These are phyloP conservation scores for Alternaria ethzedia DNA, from an alignment of 2,329 filamentous ascomycete species.

Conservation along the genomic window DNA sequence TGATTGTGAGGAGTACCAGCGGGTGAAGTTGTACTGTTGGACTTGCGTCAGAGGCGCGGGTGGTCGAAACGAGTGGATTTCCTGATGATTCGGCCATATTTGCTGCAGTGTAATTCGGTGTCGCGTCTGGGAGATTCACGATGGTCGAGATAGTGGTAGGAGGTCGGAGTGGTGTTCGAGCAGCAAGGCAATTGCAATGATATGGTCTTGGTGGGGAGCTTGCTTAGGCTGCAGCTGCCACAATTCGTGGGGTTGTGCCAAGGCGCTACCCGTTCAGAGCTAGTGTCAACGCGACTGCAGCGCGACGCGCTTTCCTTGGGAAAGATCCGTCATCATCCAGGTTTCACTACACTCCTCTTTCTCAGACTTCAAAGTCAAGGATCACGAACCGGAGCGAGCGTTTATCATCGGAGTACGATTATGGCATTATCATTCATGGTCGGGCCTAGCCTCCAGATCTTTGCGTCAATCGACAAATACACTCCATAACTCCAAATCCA, in stretches of 20 bases:
- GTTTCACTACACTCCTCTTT: background rate
- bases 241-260: slow-evolving; percentile 13
- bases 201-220: slow-evolving; percentile 14
- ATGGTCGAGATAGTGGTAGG: background rate
- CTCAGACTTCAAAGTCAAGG: background rate
- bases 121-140: background rate
- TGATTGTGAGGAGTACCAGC: slow-evolving; percentile 92
- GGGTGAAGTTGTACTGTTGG: slow-evolving; percentile 88
- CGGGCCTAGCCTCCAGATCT: background rate
- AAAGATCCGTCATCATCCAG: background rate
- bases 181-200: slow-evolving; percentile 6
- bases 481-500: slow-evolving; percentile 8
- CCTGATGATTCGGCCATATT: slow-evolving; percentile 45
- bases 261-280: slow-evolving; percentile 2
- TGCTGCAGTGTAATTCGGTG: background rate
- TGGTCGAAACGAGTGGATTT: slow-evolving; percentile 54
- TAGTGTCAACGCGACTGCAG: slow-evolving; percentile 6
- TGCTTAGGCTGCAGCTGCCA: slow-evolving; percentile 18
- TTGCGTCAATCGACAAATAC: background rate
- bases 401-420: background rate
- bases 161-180: background rate
- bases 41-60: slow-evolving; percentile 68
- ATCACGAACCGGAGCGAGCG: background rate
- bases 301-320: slow-evolving; percentile 3
- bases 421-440: background rate